These are phyloP conservation scores for Crithidia bombi DNA, from an alignment of 208 protist species.

Conservation along the genomic window DNA sequence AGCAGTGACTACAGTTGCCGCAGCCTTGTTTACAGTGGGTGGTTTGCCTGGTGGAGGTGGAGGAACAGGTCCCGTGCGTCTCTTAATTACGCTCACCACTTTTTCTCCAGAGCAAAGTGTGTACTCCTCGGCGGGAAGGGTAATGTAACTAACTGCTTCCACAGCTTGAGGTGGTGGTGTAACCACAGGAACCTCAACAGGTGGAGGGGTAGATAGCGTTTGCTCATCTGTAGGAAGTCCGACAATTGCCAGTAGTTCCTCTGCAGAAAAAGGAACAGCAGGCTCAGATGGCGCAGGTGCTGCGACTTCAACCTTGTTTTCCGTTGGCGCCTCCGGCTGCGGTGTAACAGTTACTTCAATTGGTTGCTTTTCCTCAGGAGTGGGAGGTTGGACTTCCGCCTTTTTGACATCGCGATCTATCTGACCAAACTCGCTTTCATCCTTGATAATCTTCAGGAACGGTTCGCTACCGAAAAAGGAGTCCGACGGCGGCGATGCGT, in stretches of 20 bases:
- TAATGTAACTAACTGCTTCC: slow-evolving; percentile 44
- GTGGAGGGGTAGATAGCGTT: background rate
- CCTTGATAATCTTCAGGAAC: slow-evolving; percentile 62
- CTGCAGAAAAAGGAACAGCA: slow-evolving; percentile 34
- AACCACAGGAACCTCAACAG: slow-evolving; percentile 2
- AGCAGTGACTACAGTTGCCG: background rate
- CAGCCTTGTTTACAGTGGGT: slow-evolving; percentile 44
- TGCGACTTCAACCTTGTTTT: background rate
- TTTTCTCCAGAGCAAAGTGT: slow-evolving; percentile 63
- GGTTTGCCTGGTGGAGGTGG: slow-evolving; percentile 65
- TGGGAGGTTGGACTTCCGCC: background rate
- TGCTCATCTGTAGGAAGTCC: slow-evolving; percentile 35
- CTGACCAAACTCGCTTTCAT: slow-evolving; percentile 64
- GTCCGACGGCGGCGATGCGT: slow-evolving; percentile 7
- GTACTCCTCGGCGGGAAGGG: slow-evolving; percentile 79
- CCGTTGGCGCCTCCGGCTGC: background rate
- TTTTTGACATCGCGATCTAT: slow-evolving; percentile 13
- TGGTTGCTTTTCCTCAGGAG: slow-evolving; percentile 2
- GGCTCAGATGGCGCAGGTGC: slow-evolving; percentile 2
- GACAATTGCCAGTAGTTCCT: slow-evolving; percentile 73
- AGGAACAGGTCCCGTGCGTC: slow-evolving; percentile 64
- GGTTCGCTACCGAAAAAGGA: slow-evolving; percentile 34
- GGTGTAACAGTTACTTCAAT: background rate
- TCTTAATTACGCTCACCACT: slow-evolving; percentile 63
- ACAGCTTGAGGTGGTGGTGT: slow-evolving; percentile 19